Evolutionary conservation across 225 moss, liverwort and hornwort species (phyloP).

Genomic region (Physcomitrellopsis africana): DNA sequence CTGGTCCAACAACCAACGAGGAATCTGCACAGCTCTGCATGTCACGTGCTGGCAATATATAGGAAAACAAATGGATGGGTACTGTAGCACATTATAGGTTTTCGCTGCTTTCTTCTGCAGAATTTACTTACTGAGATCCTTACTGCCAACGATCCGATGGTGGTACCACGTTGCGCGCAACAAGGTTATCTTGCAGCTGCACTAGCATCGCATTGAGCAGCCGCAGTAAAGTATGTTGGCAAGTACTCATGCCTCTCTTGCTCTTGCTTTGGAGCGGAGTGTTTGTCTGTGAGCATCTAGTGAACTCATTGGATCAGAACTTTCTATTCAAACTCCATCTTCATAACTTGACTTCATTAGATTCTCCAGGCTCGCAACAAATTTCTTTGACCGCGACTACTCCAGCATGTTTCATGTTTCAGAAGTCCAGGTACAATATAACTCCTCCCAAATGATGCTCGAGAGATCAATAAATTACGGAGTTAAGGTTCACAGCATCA

Average conservation of each 20-base stretch:
- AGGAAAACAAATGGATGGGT: slow-evolving; percentile 18
- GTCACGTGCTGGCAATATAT: slow-evolving; percentile 45
- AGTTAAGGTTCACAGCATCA: no score
- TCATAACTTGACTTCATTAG: no score
- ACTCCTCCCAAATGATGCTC: no score
- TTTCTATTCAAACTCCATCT: slow-evolving; percentile 41
- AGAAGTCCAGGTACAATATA: no score
- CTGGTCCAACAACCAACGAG: slow-evolving; percentile 8
- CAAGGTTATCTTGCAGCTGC: slow-evolving; percentile 12
- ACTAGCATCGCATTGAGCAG: slow-evolving; percentile 21
- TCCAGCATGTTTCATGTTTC: slow-evolving; percentile 26
- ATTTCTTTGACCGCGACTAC: neutral
- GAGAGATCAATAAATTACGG: no score
- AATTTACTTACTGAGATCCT: slow-evolving; percentile 29
- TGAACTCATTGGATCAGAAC: slow-evolving; percentile 43
- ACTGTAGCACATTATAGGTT: slow-evolving; percentile 39
- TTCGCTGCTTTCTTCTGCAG: neutral
- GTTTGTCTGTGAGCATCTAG: slow-evolving; percentile 41
- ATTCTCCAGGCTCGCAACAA: slow-evolving; percentile 15
- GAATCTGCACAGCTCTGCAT: slow-evolving; percentile 34
- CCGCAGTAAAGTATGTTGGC: slow-evolving; percentile 9
- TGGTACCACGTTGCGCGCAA: slow-evolving; percentile 17
- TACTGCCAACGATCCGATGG: slow-evolving; percentile 31
- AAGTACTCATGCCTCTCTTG: slow-evolving; percentile 32
- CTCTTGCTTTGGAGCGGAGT: slow-evolving; percentile 43